Percentiles rank a stretch among this genome's conserved stretches.
phyloP scores from a whole-genome alignment of 1,284 basidiomycete species.

The Xanthoconium separans region DNA sequence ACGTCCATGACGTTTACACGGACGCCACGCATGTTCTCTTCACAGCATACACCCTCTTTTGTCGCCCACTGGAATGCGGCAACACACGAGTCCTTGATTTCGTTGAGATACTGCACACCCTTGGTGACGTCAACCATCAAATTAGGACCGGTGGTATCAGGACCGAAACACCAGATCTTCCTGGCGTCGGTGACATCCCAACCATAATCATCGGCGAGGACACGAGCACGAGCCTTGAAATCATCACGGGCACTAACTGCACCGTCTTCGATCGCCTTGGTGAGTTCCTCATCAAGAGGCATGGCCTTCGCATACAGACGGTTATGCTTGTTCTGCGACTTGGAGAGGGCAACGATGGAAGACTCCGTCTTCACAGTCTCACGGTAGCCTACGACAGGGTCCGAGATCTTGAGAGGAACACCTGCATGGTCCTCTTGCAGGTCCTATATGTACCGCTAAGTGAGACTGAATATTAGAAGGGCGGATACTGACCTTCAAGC shows the following conservation, averaged over 20 bases:
- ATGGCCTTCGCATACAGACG: conserved; percentile 93
- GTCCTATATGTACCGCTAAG: conserved; percentile 52
- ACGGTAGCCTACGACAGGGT: conserved; percentile 97
- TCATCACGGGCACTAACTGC: conserved; percentile 92
- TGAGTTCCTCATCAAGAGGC: conserved; percentile 94
- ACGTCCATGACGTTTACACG: conserved; percentile 97
- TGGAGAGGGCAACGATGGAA: conserved; percentile 94
- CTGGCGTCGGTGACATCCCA: conserved; percentile 99
- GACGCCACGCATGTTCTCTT: conserved; percentile 99
- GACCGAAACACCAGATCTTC: conserved; percentile 99
- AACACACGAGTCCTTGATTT: conserved; percentile 99
- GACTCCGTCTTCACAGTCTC: conserved; percentile 98
- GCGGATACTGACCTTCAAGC: conserved; percentile 76
- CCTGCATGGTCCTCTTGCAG: conserved; percentile 99
- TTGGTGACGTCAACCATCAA: conserved; percentile 98
- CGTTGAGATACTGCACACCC: conserved; percentile 96
- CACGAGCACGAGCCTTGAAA: conserved; percentile 94
- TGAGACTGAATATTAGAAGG: not conserved
- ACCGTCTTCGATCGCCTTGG: conserved; percentile 90
- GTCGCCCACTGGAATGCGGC: conserved; percentile 99
- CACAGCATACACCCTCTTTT: conserved; percentile 95
- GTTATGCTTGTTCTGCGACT: conserved; percentile 99
- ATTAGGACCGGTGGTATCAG: conserved; percentile 97
- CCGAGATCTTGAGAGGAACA: conserved; percentile 98
- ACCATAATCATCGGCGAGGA: conserved; percentile 94